Percentiles rank a stretch among this genome's conserved stretches.
These are phyloP conservation scores for Senna tora DNA, from an alignment of 306 rosid species.

Conservation along the genomic window DNA sequence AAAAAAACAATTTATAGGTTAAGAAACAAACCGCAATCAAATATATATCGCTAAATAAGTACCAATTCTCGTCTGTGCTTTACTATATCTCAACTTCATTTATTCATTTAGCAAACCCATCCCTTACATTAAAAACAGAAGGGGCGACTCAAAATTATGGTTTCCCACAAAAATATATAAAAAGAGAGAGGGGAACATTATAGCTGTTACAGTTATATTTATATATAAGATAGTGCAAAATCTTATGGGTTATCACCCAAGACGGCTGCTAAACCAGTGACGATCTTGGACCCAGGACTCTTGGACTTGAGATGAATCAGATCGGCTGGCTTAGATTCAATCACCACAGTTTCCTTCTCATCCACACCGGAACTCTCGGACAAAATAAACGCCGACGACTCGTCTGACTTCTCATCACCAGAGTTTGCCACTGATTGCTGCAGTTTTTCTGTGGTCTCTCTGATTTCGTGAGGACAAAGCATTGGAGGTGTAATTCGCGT, in stretches of 20 bases:
- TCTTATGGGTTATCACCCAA: conserved; percentile 54
- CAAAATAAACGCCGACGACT: conserved; percentile 25
- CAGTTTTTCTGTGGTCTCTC: conserved; percentile 1
- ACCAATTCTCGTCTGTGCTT: neutral
- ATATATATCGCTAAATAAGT: neutral
- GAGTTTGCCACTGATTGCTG: conserved; percentile 21
- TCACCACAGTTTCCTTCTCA: conserved; percentile 24
- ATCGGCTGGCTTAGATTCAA: conserved; percentile 58
- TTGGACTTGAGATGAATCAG: conserved; percentile 46
- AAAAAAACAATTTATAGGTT: neutral
- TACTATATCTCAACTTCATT: conserved; percentile 36
- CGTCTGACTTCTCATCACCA: conserved; percentile 28
- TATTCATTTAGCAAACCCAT: conserved; percentile 48
- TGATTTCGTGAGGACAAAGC: neutral
- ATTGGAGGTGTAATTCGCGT: conserved; percentile 27
- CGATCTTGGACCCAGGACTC: conserved; percentile 47
- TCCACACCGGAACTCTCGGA: conserved; percentile 36
- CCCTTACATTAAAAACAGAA: conserved; percentile 69
- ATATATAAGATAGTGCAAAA: conserved; percentile 45
- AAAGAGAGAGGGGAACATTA: neutral
- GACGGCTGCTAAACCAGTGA: conserved; percentile 69
- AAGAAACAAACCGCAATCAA: neutral
- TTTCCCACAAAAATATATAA: neutral
- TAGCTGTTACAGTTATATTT: conserved; percentile 47
- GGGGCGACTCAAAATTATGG: conserved; percentile 43